A percentile compares a stretch with the other conserved stretches of the same genome.
Conservation (phyloP, 2,329 filamentous ascomycete genomes). For the Sporothrix dimorphospora region DNA sequence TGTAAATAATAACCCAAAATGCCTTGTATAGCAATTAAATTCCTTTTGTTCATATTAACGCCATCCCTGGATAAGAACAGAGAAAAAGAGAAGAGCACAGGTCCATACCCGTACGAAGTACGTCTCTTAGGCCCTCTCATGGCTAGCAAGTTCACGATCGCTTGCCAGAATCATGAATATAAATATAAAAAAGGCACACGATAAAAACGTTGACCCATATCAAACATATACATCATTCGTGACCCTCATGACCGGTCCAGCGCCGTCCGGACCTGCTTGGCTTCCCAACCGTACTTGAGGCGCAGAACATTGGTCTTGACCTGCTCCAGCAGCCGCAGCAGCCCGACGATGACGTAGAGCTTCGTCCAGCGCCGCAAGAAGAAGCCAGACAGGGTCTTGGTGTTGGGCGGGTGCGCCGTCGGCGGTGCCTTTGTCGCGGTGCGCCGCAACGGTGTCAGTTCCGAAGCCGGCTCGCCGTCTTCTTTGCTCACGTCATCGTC, state of each 20-base stretch:
- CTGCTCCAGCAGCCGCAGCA: constrained; percentile 26
- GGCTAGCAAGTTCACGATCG: background rate
- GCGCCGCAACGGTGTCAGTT: background rate
- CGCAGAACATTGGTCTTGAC: constrained; percentile 26
- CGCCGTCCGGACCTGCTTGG: constrained; percentile 23
- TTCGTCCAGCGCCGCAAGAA: constrained; percentile 33
- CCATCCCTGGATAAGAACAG: background rate
- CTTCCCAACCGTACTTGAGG: constrained; percentile 28
- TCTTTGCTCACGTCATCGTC: background rate
- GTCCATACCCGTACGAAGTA: too few species aligned
- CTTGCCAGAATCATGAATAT: background rate
- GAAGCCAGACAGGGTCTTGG: constrained; percentile 25
- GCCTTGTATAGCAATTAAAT: background rate
- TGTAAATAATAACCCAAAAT: constrained; percentile 3
- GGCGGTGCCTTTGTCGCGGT: background rate
- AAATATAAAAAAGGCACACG: background rate
- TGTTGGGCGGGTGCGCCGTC: constrained; percentile 25
- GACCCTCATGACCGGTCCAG: constrained; percentile 18
- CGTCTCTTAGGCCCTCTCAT: background rate
- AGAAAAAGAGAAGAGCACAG: background rate
- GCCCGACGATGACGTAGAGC: constrained; percentile 29
- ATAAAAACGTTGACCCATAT: background rate
- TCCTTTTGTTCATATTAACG: background rate
- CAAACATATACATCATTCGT: background rate
- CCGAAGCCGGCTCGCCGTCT: background rate